Base-by-base conservation (phyloP, 1,284 basidiomycete genomes). In the Fomitopsis palustris region DNA sequence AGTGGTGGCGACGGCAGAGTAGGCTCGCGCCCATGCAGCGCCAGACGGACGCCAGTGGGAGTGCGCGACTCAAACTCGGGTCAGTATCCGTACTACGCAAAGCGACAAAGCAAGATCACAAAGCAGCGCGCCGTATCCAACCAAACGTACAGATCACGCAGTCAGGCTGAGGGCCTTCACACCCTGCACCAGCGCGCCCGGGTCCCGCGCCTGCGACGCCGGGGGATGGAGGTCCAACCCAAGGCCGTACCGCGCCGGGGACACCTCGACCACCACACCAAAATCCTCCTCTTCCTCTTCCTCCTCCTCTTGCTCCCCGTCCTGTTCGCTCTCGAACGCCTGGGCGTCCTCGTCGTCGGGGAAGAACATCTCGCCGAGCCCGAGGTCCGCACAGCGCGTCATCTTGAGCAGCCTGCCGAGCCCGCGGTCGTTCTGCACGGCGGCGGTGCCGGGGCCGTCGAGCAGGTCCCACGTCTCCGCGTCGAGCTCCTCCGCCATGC, bases 341-440 rank as follows among this genome's bases (percentile, higher is more conserved):
- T 16, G 29, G 5, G n/a, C n/a, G n/a, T n/a, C n/a, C n/a, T 67
- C 68, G 25, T 69, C 35, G 31, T 72, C 73, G 1, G 81, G 80
- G 42, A 89, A 77, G 67, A 86, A 87, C 7, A 90, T 66, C 70
- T 90, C 86, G 27, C 80, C 85, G n/a, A 92, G 76, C 1, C 88
- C 89, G 61, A 92, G 72, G 72, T 92, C 89, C 59, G 84, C 78
- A 53, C 89, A 74, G 51, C 90, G 77, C 31, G 88, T 88, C 88
- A 92, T 90, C 68, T 83, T 85, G 47, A 92, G 79, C 9, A 90
- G 71, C 78, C 90, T 79, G n/a, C 84, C 77, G 23, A 92, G 75
- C 4, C 79, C 79, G 45, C 77, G 71, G 57, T 84, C 81, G 4
- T 80, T 72, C 19, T 64, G 54, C 33, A 74, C 71, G 25, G 72